Percentiles rank a stretch among this genome's conserved stretches.
Evolutionary conservation across 306 rosid genomes (phyloP).

Genomic region (Ormosia emarginata): DNA sequence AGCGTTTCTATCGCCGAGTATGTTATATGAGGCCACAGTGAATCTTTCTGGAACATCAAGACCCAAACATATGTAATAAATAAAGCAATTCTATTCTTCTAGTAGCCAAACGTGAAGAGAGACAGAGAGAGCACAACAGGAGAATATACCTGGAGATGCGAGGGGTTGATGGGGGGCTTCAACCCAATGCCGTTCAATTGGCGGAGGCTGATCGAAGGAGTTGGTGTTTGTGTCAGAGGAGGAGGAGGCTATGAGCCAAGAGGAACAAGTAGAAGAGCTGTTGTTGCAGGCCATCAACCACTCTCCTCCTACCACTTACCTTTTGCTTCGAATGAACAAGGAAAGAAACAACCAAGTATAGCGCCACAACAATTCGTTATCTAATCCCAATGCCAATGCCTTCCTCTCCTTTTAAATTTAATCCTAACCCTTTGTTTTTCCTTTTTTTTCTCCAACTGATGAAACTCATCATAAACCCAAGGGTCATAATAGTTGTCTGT

Average conservation of each 20-base stretch:
- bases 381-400: constrained; percentile 10
- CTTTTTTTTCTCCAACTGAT: too few species aligned
- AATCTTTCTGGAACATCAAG: constrained; percentile 49
- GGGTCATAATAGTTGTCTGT: too few species aligned
- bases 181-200: constrained; percentile 64
- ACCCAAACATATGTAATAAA: background rate
- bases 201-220: constrained; percentile 11
- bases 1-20: constrained; percentile 68
- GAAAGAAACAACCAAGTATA: background rate
- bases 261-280: background rate
- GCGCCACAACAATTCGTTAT: constrained; percentile 32
- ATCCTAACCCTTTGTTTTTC: background rate
- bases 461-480: too few species aligned
- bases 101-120: background rate
- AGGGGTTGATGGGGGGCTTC: constrained; percentile 42
- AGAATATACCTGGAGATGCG: constrained; percentile 42
- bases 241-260: constrained; percentile 24
- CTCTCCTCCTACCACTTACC: background rate
- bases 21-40: constrained; percentile 75
- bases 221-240: background rate
- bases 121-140: background rate
- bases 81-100: background rate
- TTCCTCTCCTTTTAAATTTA: background rate
- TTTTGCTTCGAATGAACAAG: background rate
- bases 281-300: constrained; percentile 35